A percentile compares a stretch with the other conserved stretches of the same genome.
Conservation (phyloP, 306 rosid species). For the Alnus glutinosa region DNA sequence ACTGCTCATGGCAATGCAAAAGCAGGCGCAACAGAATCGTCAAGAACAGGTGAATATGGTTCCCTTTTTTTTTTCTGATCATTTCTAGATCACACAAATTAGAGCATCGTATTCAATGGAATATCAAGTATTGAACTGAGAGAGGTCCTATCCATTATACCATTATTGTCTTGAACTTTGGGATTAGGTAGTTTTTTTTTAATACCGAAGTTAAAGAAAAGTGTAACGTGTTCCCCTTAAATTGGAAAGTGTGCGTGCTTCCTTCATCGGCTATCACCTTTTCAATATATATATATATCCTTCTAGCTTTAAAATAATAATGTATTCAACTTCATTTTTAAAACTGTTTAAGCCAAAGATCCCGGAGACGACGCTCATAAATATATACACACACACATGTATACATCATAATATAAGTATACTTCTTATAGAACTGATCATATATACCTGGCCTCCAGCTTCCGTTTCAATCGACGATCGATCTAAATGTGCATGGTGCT, state of each 20-base stretch:
- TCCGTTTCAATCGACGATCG: not conserved
- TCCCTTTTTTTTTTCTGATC: not conserved
- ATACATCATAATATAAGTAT: no score
- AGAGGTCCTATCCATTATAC: not conserved
- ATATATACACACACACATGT: not conserved
- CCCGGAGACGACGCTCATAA: not conserved
- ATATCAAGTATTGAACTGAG: not conserved
- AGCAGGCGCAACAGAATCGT: conserved; percentile 22
- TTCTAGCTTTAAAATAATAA: not conserved
- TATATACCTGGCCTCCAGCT: no score
- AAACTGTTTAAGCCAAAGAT: not conserved
- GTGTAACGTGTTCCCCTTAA: conserved; percentile 38
- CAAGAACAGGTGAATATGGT: conserved; percentile 25
- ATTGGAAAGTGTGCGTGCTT: conserved; percentile 28
- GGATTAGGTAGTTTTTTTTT: conserved; percentile 4
- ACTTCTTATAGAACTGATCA: no score
- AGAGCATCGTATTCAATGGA: not conserved
- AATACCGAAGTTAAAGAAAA: conserved; percentile 27
- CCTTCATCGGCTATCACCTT: conserved; percentile 20
- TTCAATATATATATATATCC: conserved; percentile 1
- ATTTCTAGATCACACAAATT: not conserved
- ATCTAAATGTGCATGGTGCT: not conserved
- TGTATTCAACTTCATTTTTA: conserved; percentile 3
- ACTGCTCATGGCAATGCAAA: conserved; percentile 34
- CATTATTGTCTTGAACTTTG: not conserved